Evolutionary conservation across 2,329 filamentous ascomycete species (phyloP).

Genomic region (Sarocladium strictum): DNA sequence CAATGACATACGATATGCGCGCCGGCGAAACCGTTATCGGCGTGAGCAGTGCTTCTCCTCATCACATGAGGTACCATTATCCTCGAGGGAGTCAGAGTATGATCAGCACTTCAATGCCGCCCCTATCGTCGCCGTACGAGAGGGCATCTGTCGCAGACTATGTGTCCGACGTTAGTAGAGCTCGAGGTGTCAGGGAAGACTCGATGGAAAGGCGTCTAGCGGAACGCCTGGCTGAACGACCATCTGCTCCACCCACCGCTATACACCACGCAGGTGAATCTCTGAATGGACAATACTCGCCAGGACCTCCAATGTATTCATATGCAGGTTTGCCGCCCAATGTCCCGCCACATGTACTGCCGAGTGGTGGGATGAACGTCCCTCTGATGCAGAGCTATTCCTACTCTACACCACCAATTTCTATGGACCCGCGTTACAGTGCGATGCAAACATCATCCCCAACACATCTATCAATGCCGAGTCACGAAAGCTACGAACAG

Average conservation of each 20-base stretch:
- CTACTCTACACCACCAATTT: background rate
- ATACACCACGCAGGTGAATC: background rate
- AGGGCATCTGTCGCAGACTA: conserved; percentile 31
- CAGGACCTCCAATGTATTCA: background rate
- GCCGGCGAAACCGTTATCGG: conserved; percentile 28
- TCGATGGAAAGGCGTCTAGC: conserved; percentile 46
- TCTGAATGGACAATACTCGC: background rate
- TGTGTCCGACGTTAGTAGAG: conserved; percentile 35
- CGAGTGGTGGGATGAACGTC: background rate
- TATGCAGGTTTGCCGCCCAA: background rate
- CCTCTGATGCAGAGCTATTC: conserved; percentile 4
- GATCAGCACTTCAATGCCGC: background rate
- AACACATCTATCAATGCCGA: background rate
- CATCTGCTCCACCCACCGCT: background rate
- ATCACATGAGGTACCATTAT: conserved; percentile 37
- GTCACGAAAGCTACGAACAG: background rate
- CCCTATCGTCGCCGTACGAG: conserved; percentile 16
- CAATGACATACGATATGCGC: conserved; percentile 16
- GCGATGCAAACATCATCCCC: background rate
- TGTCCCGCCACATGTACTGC: too few species aligned
- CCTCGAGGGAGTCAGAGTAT: conserved; percentile 17
- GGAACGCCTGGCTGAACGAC: conserved; percentile 40
- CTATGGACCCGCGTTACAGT: background rate
- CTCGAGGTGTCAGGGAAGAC: conserved; percentile 32
- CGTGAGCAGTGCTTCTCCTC: conserved; percentile 45